Percentiles rank a stretch among this genome's conserved stretches.
Evolutionary conservation across 768 basidiomycete genomes (phyloP).

Genomic region (Termitomyces sp.): DNA sequence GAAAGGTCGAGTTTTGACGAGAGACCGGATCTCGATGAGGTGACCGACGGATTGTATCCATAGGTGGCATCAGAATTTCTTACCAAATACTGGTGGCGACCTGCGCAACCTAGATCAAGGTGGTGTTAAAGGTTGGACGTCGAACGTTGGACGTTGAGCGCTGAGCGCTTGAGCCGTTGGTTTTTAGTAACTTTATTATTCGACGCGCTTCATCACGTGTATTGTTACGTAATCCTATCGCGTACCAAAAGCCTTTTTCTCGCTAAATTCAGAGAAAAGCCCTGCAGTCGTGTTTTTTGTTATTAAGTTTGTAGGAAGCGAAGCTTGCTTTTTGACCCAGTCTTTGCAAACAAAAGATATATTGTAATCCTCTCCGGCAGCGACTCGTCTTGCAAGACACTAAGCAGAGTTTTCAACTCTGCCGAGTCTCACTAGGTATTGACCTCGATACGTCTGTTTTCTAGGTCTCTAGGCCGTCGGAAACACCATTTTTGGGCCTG

Average conservation of each 20-base stretch:
- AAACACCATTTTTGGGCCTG: background rate
- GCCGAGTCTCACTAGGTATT: background rate
- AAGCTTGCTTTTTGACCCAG: background rate
- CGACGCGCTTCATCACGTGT: background rate
- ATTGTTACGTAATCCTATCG: background rate
- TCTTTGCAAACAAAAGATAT: background rate
- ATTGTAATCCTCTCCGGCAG: background rate
- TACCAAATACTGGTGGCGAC: constrained; percentile 2
- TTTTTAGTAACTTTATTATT: background rate
- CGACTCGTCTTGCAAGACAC: background rate
- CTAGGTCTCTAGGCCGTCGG: background rate
- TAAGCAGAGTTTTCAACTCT: background rate
- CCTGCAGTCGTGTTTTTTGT: background rate
- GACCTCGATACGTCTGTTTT: background rate
- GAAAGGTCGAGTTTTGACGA: constrained; percentile 1
- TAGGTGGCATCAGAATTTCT: constrained; percentile 5
- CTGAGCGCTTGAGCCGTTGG: no score
- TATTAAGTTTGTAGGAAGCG: background rate
- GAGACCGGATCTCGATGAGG: constrained; percentile 10
- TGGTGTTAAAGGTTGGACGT: background rate
- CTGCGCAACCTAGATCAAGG: constrained; percentile 5
- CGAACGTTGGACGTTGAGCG: background rate
- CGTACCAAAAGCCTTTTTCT: background rate
- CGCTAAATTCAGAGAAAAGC: background rate
- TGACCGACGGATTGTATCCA: constrained; percentile 11